Conservation (phyloP, 2,329 filamentous ascomycete species). For the Nakataea oryzae region DNA sequence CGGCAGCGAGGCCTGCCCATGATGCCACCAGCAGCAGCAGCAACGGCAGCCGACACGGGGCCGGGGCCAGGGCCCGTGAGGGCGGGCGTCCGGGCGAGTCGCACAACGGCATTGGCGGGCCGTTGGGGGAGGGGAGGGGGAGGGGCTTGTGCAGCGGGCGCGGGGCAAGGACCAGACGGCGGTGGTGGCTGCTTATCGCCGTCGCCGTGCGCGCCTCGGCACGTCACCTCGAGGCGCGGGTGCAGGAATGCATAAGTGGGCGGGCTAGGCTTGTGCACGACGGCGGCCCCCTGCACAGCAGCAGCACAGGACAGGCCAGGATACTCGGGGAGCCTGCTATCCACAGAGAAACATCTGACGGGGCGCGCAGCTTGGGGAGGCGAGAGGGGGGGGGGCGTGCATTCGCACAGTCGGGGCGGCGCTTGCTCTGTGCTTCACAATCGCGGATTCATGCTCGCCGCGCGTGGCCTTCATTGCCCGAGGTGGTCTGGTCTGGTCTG, state of each 20-base stretch:
- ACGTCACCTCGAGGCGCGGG: background rate
- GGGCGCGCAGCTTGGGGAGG: background rate
- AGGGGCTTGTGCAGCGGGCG: background rate
- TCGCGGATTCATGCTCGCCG: no score
- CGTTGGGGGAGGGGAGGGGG: background rate
- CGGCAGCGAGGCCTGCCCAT: conserved; percentile 27
- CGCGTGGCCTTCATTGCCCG: background rate
- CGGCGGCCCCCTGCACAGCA: background rate
- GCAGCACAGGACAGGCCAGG: no score
- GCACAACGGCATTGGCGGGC: background rate
- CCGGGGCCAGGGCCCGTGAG: background rate
- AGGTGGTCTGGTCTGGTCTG: background rate
- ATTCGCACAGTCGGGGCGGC: background rate
- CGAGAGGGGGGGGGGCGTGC: background rate
- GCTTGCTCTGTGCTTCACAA: no score
- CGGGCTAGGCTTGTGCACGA: background rate
- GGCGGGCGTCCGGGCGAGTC: background rate
- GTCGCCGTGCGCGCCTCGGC: background rate
- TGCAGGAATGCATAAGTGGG: background rate
- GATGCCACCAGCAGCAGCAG: conserved; percentile 23
- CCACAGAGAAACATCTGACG: no score
- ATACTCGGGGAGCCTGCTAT: no score
- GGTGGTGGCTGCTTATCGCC: background rate
- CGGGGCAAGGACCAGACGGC: conserved; percentile 3
- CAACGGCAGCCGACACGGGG: conserved; percentile 13